Evolutionary conservation across 78 protist species (phyloP).

Genomic region (Dictyostelium capitatum): DNA sequence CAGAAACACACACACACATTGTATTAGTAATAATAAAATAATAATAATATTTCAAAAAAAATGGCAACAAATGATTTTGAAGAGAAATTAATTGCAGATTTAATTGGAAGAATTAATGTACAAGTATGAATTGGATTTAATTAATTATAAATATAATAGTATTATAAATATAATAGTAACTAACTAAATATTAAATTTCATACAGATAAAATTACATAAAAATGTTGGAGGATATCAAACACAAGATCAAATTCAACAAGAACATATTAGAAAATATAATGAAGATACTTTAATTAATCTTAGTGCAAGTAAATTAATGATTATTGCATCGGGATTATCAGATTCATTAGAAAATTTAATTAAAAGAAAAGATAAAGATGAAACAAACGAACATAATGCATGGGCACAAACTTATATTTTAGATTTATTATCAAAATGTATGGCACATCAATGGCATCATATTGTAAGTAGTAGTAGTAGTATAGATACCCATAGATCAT

Average conservation of each 20-base stretch:
- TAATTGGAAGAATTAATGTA: constrained; percentile 64
- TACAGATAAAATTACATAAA: constrained; percentile 51
- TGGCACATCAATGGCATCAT: constrained; percentile 84
- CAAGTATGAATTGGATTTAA: constrained; percentile 6
- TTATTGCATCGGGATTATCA: constrained; percentile 55
- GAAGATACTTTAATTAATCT: constrained; percentile 61
- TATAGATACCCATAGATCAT: too few species aligned
- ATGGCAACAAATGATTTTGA: constrained; percentile 59
- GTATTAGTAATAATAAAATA: not conserved
- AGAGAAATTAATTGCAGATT: constrained; percentile 42
- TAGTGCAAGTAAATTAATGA: constrained; percentile 47
- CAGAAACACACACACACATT: not conserved
- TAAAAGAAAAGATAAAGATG: constrained; percentile 69
- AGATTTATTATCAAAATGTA: constrained; percentile 63
- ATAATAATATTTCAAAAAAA: too few species aligned
- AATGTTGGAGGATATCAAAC: constrained; percentile 71
- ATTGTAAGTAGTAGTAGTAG: too few species aligned
- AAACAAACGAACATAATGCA: constrained; percentile 54
- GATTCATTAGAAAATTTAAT: constrained; percentile 60
- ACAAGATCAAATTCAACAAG: constrained; percentile 79
- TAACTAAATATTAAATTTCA: not conserved
- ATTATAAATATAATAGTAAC: not conserved
- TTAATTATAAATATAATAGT: not conserved
- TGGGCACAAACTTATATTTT: constrained; percentile 74
- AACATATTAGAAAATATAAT: constrained; percentile 53